A percentile compares a stretch with the other conserved stretches of the same genome.
phyloP scores from a whole-genome alignment of 805 yeast species.

The Barnettozyma salicaria region DNA sequence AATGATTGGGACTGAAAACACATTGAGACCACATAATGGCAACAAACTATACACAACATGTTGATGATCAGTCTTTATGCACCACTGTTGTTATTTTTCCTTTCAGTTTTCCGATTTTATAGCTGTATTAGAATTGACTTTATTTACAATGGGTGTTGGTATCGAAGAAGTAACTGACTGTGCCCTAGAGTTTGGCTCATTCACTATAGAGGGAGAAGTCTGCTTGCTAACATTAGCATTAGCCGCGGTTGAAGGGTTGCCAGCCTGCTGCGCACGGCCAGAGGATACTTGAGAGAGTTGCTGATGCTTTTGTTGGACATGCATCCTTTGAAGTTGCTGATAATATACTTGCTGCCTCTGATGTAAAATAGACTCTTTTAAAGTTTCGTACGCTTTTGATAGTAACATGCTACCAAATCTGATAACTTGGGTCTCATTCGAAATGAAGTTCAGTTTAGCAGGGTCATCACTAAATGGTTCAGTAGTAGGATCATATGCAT shows the following conservation, averaged over 20 bases:
- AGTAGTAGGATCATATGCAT: constrained; percentile 32
- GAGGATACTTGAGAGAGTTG: constrained; percentile 10
- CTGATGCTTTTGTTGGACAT: constrained; percentile 25
- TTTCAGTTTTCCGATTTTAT: constrained; percentile 9
- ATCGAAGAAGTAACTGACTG: constrained; percentile 4
- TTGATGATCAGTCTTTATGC: too few relatives aligned
- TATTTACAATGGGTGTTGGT: constrained; percentile 7
- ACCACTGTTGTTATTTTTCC: too few relatives aligned
- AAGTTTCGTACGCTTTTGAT: constrained; percentile 76
- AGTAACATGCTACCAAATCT: constrained; percentile 89
- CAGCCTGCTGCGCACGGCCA: too few relatives aligned
- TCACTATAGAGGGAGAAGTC: constrained; percentile 3
- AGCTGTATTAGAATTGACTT: too few relatives aligned
- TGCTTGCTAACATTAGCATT: not conserved
- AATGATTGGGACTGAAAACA: too few relatives aligned
- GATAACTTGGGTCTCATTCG: constrained; percentile 81
- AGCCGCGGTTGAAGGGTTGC: not conserved
- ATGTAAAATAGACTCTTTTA: constrained; percentile 68
- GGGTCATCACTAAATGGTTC: constrained; percentile 71
- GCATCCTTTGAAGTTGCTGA: constrained; percentile 26
- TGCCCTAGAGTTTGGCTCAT: too few relatives aligned
- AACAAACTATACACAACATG: too few relatives aligned
- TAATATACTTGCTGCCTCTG: constrained; percentile 48
- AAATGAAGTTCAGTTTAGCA: constrained; percentile 71
- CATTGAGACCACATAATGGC: too few relatives aligned